A percentile compares a stretch with the other conserved stretches of the same genome.
Conservation (phyloP, 148 eudicot species). For the Fagopyrum esculentum region DNA sequence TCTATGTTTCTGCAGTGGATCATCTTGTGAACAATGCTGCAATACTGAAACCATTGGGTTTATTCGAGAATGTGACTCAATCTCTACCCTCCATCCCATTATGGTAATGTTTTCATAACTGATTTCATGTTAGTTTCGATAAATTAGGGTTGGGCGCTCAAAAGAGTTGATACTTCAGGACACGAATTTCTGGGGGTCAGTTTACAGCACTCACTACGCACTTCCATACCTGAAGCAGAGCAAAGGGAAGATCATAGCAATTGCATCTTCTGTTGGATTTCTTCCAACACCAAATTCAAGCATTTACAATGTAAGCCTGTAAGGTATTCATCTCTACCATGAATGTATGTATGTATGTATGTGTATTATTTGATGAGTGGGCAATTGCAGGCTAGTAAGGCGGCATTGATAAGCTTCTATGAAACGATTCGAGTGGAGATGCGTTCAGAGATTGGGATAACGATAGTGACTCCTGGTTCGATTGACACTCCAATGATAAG, state of each 20-base stretch:
- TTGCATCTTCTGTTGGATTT: slow-evolving; percentile 30
- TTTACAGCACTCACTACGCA: slow-evolving; percentile 31
- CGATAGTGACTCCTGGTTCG: slow-evolving; percentile 21
- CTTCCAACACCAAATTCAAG: slow-evolving; percentile 24
- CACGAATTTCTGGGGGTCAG: slow-evolving; percentile 45
- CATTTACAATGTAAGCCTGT: slow-evolving; percentile 28
- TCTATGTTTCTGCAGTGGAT: neutral
- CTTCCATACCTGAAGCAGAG: slow-evolving; percentile 30
- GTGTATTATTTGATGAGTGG: neutral
- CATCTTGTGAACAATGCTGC: slow-evolving; percentile 7
- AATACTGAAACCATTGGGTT: neutral
- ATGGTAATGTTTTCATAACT: too few relatives aligned
- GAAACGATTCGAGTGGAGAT: slow-evolving; percentile 39
- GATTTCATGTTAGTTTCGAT: too few relatives aligned
- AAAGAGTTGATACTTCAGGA: slow-evolving; percentile 17
- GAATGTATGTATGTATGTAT: too few relatives aligned
- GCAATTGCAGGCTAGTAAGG: slow-evolving; percentile 1
- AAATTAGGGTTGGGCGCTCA: too few relatives aligned
- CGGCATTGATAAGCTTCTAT: slow-evolving; percentile 30
- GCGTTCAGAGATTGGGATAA: slow-evolving; percentile 26
- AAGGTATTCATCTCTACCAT: too few relatives aligned
- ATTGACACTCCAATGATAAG: slow-evolving; percentile 21
- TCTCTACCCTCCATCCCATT: neutral
- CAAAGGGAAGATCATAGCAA: slow-evolving; percentile 29
- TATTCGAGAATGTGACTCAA: neutral